These are phyloP conservation scores for Solanum arcanum DNA, from an alignment of 257 asterid species.

Conservation along the genomic window DNA sequence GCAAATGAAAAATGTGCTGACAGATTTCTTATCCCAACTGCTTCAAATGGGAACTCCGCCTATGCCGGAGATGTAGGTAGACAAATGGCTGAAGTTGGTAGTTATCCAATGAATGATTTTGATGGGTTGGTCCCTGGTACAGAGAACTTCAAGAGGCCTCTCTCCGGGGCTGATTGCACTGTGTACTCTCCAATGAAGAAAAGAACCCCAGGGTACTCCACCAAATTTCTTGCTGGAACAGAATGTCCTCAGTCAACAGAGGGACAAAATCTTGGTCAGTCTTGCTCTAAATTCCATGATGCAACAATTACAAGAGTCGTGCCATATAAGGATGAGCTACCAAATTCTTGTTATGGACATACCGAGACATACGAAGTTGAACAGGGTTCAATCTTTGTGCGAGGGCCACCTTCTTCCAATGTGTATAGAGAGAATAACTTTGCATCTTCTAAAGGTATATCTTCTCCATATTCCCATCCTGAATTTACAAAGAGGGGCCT, in stretches of 20 bases:
- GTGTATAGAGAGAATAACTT: conserved; percentile 11
- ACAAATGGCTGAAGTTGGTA: conserved; percentile 14
- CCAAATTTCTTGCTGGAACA: conserved; percentile 18
- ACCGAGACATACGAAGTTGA: conserved; percentile 8
- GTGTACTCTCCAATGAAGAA: conserved; percentile 12
- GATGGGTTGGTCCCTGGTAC: conserved; percentile 7
- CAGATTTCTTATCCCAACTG: conserved; percentile 6
- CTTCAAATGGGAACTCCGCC: conserved; percentile 7
- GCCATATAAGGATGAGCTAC: conserved; percentile 24
- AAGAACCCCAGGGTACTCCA: conserved; percentile 7
- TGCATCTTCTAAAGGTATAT: conserved; percentile 7
- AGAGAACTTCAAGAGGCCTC: conserved; percentile 6
- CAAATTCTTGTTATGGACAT: conserved; percentile 13
- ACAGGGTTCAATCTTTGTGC: conserved; percentile 10
- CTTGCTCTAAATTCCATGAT: conserved; percentile 22
- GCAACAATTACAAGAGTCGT: conserved; percentile 22
- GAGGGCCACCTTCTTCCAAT: conserved; percentile 11
- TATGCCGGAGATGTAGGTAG: conserved; percentile 7
- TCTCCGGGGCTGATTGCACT: conserved; percentile 15
- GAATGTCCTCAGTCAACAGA: conserved; percentile 6
- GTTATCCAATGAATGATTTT: conserved; percentile 13
- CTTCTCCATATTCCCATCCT: conserved; percentile 7
- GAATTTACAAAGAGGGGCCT: conserved; percentile 8
- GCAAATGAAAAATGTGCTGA: conserved; percentile 7
- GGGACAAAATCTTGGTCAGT: conserved; percentile 8